Evolutionary conservation across 2,329 filamentous ascomycete species (phyloP), one percentile per base, ranked within the genome.

Genomic region (Aureobasidium sp.): DNA sequence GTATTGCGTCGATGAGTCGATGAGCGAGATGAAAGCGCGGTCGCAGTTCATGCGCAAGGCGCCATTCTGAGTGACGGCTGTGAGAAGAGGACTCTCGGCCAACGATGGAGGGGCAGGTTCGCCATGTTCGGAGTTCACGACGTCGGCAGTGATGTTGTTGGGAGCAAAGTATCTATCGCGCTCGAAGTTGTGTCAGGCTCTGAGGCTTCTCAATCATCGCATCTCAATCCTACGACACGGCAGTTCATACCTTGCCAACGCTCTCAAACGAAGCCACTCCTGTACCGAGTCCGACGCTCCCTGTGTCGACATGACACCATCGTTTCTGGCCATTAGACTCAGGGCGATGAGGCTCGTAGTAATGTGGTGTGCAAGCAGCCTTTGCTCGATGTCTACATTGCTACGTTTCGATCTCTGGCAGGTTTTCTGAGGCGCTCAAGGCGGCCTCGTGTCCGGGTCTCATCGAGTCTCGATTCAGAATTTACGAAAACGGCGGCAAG

Each of bases 11-110:
- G 71, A 63, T 2, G 69, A 70, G 64, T 80, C 78, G 50, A 80
- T 69, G 13, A 80, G 69, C 4, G 78, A 79, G 4, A 80, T 69
- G 69, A 78, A 72, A 36, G 76, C 72, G 23, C 78, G 72, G 31
- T 71, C 66, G 20, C 69, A 74, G n/a, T 71, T 67, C 47, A 80
- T 71, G 20, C 76, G 73, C 36, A 79, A 68, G 3, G 75, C 70
- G 4, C 75, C 75, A 38, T 79, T 71, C 67, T 80, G 78, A 27
- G 73, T 75, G 55, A 79, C 50, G 29, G 66, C 69, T 4, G 58
- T 65, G 27, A 69, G 45, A 10, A 55, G 61, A 15, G 61, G 38
- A 16, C 40, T 56, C 6, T 27, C 10, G 13, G 61, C 50, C 40
- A 64, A 42, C 16, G 50, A 43, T 18, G 61, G 51, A 23, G 61